Evolutionary conservation across 2,329 filamentous ascomycete genomes (phyloP), one percentile per base, ranked within the genome.

Genomic region (Orbilia ellipsospora): DNA sequence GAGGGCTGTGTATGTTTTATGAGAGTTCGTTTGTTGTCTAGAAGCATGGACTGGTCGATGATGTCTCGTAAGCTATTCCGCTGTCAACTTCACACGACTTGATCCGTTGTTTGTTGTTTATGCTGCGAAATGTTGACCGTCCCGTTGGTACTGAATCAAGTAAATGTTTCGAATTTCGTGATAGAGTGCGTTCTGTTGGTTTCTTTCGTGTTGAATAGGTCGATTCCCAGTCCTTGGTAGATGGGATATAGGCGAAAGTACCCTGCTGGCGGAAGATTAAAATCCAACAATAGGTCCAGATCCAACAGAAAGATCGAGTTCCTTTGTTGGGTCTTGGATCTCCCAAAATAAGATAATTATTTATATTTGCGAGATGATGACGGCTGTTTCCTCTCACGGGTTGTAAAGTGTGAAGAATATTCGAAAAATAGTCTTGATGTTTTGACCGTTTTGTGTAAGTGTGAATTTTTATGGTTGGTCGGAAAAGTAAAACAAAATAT

Each of bases 261-360:
- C 31, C 31, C 52, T 68, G 45, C 63, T 31, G 20, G 18, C 70
- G 70, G 63, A 65, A 56, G 59, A 66, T 66, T 36, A 62, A 67
- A 74, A 63, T 67, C 63, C 70, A 74, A 74, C 70, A 74, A 65
- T 74, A 57, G 51, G 67, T 59, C 70, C 63, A 57, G 51, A 73
- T 63, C 70, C 70, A 74, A 74, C 70, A 59, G 51, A 36, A 10
- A 44, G 63, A 59, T 45, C 44, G 5, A 20, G 16, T 50, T 23
- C 40, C 70, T 74, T 67, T 67, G 61, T 68, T 62, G 63, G 52
- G 63, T 15, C 26, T 52, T 42, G 18, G 36, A 45, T 61, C 23
- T 18, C 26, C 57, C 51, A 40, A 57, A 74, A 62, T 61, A 62
- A 62, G 50, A n/a, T 12, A 31, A 26, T 18, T 28, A 8, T 36